phyloP scores from a whole-genome alignment of 257 asterid species.

The Plantago major region DNA sequence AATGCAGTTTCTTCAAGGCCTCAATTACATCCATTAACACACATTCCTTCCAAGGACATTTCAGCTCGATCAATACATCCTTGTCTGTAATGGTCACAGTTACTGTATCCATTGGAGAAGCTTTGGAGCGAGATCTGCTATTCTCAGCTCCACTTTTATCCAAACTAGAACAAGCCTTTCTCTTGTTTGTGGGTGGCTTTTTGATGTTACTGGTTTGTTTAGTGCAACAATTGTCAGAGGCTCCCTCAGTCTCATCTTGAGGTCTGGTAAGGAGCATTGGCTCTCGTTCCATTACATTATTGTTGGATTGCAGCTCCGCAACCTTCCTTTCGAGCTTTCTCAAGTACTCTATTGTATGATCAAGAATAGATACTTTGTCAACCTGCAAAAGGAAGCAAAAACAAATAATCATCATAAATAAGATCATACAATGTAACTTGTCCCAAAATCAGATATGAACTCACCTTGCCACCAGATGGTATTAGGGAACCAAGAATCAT shows the following conservation, averaged over 20 bases:
- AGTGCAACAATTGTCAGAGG: constrained; percentile 55
- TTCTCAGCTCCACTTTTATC: constrained; percentile 33
- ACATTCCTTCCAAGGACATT: constrained; percentile 55
- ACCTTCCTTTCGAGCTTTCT: constrained; percentile 70
- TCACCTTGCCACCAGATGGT: constrained; percentile 89
- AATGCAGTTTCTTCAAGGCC: constrained; percentile 36
- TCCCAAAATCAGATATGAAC: constrained; percentile 1
- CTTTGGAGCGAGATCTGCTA: constrained; percentile 27
- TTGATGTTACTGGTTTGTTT: constrained; percentile 27
- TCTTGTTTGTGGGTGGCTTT: constrained; percentile 43
- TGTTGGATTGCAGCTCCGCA: constrained; percentile 59
- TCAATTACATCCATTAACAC: constrained; percentile 56
- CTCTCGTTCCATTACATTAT: constrained; percentile 33
- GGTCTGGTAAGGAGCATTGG: constrained; percentile 35
- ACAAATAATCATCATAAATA: not conserved
- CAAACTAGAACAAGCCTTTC: constrained; percentile 44
- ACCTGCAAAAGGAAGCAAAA: constrained; percentile 42
- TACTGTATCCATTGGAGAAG: constrained; percentile 36
- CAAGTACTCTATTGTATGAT: constrained; percentile 73
- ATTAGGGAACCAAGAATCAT: constrained; percentile 68
- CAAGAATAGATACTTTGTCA: constrained; percentile 82
- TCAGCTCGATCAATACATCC: constrained; percentile 56
- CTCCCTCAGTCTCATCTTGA: constrained; percentile 54
- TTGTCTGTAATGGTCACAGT: constrained; percentile 40
- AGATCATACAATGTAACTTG: not conserved